These are phyloP conservation scores for Hypoxylon perforatum DNA, from an alignment of 495 filamentous ascomycete genomes.

Conservation along the genomic window DNA sequence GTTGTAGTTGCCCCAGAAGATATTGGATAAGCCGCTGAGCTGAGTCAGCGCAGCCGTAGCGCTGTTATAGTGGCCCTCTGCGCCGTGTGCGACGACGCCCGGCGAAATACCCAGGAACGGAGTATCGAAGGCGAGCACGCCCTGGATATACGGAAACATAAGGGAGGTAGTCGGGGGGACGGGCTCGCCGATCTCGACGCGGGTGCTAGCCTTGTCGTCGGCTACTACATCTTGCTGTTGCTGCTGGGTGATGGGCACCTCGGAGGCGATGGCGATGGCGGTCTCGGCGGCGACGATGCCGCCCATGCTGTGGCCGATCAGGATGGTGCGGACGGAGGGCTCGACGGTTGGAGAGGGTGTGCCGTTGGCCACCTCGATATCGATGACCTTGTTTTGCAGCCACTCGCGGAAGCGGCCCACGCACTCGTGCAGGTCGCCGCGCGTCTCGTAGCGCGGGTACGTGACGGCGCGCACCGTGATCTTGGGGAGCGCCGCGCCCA, in stretches of 20 bases:
- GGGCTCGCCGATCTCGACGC: conserved; percentile 31
- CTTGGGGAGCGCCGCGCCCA: conserved; percentile 77
- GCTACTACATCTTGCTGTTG: conserved; percentile 3
- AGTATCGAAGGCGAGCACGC: conserved; percentile 93
- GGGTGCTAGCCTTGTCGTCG: conserved; percentile 35
- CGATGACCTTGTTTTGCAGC: conserved; percentile 92
- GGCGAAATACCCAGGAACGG: conserved; percentile 92
- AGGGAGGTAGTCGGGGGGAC: conserved; percentile 49
- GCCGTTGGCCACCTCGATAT: conserved; percentile 85
- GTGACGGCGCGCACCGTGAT: conserved; percentile 74
- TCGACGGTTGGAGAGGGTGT: conserved; percentile 89
- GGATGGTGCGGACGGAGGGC: conserved; percentile 83
- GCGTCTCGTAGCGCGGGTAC: conserved; percentile 93
- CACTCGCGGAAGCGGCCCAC: conserved; percentile 88
- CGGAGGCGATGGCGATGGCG: conserved; percentile 73
- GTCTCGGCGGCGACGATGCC: conserved; percentile 95
- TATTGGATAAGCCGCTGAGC: conserved; percentile 69
- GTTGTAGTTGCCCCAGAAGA: conserved; percentile 66
- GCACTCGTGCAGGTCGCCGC: conserved; percentile 84
- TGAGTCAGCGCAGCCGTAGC: conserved; percentile 76
- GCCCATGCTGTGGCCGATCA: conserved; percentile 96
- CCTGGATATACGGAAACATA: conserved; percentile 81
- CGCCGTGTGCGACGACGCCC: conserved; percentile 87
- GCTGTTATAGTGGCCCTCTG: conserved; percentile 83
- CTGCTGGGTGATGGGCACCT: conserved; percentile 68